Conservation (phyloP, 2,329 filamentous ascomycete species). For the Pestalotiopsis sp. region DNA sequence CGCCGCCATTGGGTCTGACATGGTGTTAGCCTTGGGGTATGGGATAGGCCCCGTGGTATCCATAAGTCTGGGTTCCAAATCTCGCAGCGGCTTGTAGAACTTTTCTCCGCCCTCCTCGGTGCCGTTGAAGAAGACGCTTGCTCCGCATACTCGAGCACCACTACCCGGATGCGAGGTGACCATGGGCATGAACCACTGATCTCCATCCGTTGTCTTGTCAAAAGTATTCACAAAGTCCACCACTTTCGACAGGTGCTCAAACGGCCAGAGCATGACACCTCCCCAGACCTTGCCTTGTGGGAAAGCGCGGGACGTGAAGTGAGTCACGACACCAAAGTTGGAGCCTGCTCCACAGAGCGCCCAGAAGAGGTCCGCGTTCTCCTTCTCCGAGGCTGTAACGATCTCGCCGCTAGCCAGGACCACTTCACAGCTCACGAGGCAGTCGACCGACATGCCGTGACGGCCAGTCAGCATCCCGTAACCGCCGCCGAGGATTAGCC, state of each 20-base stretch:
- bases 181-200: conserved; percentile 17
- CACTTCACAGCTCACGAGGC: conserved; percentile 40
- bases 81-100: conserved; percentile 39
- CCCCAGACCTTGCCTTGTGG: conserved; percentile 35
- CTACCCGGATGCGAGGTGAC: conserved; percentile 29
- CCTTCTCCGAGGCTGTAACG: conserved; percentile 40
- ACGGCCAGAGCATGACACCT: conserved; percentile 30
- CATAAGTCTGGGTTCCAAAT: conserved; percentile 36
- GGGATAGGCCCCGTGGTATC: conserved; percentile 42
- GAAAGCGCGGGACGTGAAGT: conserved; percentile 37
- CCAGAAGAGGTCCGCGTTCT: conserved; percentile 48
- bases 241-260: conserved; percentile 29
- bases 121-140: conserved; percentile 40
- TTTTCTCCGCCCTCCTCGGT: conserved; percentile 35
- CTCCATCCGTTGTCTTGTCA: conserved; percentile 26
- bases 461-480: conserved; percentile 58
- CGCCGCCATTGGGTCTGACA: conserved; percentile 36
- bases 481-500: conserved; percentile 59
- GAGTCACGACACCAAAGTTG: conserved; percentile 46
- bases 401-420: conserved; percentile 41
- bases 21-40: conserved; percentile 42
- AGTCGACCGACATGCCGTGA: conserved; percentile 53
- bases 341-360: conserved; percentile 42
- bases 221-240: conserved; percentile 34
- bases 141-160: conserved; percentile 28